Conservation (phyloP, 176 grass and related monocot genomes). For the Bothriochloa decipiens region DNA sequence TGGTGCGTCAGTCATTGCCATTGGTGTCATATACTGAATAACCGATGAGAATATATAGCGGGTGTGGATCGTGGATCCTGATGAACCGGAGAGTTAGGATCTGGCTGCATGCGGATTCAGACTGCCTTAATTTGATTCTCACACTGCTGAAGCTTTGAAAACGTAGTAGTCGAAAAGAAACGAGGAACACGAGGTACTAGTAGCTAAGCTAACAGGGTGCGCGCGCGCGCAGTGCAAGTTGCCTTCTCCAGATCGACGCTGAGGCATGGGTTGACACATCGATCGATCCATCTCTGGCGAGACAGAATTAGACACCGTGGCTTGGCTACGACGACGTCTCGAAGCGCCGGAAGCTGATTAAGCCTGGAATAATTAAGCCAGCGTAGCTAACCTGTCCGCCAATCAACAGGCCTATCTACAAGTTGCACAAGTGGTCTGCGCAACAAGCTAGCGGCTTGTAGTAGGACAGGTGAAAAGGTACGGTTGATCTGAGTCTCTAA, state of each 20-base stretch:
- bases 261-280: background rate
- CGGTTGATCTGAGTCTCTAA: background rate
- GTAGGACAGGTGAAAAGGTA: background rate
- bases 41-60: no score
- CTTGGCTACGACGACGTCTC: background rate
- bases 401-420: background rate
- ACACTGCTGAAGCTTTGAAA: background rate
- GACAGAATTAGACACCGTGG: conserved; percentile 7
- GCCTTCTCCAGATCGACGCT: background rate
- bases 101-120: no score
- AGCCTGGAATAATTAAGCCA: background rate
- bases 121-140: background rate
- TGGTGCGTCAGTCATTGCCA: no score
- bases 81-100: no score
- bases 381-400: background rate
- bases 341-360: background rate
- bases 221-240: background rate
- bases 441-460: background rate
- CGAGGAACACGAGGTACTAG: no score
- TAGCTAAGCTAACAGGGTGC: background rate
- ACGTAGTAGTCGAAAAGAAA: no score
- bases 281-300: background rate
- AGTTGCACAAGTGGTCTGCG: conserved; percentile 9
- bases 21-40: no score
- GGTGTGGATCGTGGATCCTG: no score